Conservation (phyloP, 2,329 filamentous ascomycete species). For the Botrytis fragariae region DNA sequence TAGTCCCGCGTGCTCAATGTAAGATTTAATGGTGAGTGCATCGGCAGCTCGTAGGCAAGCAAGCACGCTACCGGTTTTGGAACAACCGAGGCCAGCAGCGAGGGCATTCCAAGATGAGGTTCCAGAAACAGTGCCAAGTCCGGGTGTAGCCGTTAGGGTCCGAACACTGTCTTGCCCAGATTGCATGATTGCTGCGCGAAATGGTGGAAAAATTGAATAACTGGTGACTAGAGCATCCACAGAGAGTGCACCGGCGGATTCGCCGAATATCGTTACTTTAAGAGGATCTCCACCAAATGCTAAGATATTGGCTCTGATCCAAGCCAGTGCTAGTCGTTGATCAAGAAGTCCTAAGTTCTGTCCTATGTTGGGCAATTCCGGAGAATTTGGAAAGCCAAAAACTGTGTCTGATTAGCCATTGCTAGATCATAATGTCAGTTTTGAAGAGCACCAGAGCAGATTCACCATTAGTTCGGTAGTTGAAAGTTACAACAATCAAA, state of each 20-base stretch:
- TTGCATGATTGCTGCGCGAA: conserved; percentile 77
- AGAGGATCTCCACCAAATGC: conserved; percentile 65
- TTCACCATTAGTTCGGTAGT: conserved; percentile 22
- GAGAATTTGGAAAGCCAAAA: conserved; percentile 18
- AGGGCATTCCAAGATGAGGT: conserved; percentile 10
- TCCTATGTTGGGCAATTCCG: not conserved
- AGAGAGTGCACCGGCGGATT: conserved; percentile 64
- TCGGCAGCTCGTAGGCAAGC: conserved; percentile 12
- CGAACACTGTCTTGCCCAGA: conserved; percentile 47
- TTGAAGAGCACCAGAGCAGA: not conserved
- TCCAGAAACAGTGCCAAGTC: not conserved
- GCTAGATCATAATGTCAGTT: not conserved
- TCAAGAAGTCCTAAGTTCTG: conserved; percentile 69
- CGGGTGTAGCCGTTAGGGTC: not conserved
- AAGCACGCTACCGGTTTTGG: not conserved
- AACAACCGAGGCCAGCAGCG: not conserved
- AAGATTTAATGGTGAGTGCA: conserved; percentile 6
- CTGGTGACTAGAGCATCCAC: conserved; percentile 76
- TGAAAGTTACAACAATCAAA: conserved; percentile 26
- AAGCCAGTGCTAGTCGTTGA: conserved; percentile 69
- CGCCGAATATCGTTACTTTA: conserved; percentile 47
- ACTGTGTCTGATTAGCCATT: not conserved
- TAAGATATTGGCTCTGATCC: conserved; percentile 74
- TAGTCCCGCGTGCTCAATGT: not conserved
- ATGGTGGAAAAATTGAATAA: conserved; percentile 68